These are phyloP conservation scores for Emergomyces africanus DNA, from an alignment of 2,329 filamentous ascomycete species.

Conservation along the genomic window DNA sequence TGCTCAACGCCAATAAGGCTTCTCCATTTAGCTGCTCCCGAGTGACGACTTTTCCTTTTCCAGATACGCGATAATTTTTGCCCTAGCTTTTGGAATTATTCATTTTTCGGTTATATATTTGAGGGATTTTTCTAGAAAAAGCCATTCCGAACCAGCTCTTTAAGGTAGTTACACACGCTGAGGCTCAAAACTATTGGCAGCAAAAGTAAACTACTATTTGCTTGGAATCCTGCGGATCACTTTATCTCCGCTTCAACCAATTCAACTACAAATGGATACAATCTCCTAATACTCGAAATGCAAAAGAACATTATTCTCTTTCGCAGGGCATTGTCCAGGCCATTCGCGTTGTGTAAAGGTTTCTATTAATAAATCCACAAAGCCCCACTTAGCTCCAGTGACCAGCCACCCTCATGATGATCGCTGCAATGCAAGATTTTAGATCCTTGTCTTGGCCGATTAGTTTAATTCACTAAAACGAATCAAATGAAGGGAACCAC, in stretches of 20 bases:
- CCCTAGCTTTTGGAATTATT: not conserved
- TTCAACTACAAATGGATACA: not conserved
- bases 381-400: not conserved
- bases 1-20: not conserved
- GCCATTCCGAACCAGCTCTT: no score
- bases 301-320: not conserved
- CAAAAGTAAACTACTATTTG: not conserved
- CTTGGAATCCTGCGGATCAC: not conserved
- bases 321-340: not conserved
- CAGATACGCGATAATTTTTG: no score
- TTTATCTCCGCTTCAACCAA: not conserved
- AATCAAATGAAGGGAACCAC: not conserved
- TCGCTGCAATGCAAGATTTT: not conserved
- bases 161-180: no score
- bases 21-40: not conserved
- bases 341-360: not conserved
- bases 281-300: not conserved
- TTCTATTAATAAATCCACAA: not conserved
- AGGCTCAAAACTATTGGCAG: no score
- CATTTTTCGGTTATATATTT: not conserved
- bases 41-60: not conserved
- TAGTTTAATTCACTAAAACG: not conserved
- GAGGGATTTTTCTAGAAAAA: not conserved
- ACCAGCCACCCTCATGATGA: not conserved
- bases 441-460: not conserved